Base-by-base conservation (phyloP, 176 grass and related monocot species). In the Oryza longistaminata region DNA sequence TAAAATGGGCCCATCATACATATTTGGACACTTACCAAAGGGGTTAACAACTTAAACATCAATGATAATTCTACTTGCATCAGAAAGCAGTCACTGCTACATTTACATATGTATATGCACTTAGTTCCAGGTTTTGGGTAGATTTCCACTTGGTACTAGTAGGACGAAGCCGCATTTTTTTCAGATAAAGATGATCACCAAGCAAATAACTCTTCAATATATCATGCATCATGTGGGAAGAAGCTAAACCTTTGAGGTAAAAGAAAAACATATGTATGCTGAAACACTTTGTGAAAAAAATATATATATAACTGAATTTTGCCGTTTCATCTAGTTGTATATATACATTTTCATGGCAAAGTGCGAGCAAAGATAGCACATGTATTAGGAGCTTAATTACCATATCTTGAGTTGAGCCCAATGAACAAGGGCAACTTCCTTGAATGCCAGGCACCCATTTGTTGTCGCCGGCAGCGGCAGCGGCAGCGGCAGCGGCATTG, bases 361-460 rank as follows among this genome's bases (percentile, higher is more conserved):
- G 2, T 50, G 48, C 14, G 14, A 53, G 43, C 43, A 81, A 81
- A 53, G 31, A 34, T 70, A 43, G 2, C 7, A 43, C 42, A 43
- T 43, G 42, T 10, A 43, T 9, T 9, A 29, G 49, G 25, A 19
- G 45, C 66, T 81, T 58, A 55, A 19, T 55, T 55, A 82, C 80
- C 80, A 53, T 71, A 12, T 82, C 48, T 37, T 82, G 67, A 82
- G 49, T 6, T 71, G 79, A 71, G 33, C 49, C 34, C 80, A 71
- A 12, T 26, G 68, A 71, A 60, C 12, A 39, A 39, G 52, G 62
- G 53, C 52, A 24, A 53, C 74, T 34, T 55, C 48, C 49, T 72
- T 61, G 67, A 55, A 44, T 19, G 69, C 33, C 53, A 73, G 60
- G 50, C 68, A 82, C 44, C 52, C n/a, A 61, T 73, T 10, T 82